Percentiles rank a stretch among this genome's conserved stretches.
Evolutionary conservation across 1,284 basidiomycete species (phyloP).

Genomic region (Athelia psychrophila): DNA sequence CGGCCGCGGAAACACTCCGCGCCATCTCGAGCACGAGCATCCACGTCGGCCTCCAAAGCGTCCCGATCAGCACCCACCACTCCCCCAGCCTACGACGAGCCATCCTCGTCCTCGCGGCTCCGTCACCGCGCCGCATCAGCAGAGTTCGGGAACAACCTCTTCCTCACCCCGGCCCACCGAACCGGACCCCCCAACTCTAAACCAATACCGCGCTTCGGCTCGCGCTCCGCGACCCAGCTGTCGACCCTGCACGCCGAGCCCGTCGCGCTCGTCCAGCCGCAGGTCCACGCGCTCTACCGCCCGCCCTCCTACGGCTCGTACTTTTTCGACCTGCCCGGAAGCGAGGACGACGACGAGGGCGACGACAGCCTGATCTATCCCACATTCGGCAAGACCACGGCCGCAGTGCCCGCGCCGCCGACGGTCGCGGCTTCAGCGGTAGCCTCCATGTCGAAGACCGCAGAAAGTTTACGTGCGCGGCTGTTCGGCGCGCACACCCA

Average conservation of each 20-base stretch:
- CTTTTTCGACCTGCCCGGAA: background rate
- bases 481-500: slow-evolving; percentile 25
- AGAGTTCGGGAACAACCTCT: too few relatives aligned
- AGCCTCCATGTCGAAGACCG: background rate
- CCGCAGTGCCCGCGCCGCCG: too few relatives aligned
- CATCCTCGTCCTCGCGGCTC: background rate
- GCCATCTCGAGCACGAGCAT: too few relatives aligned
- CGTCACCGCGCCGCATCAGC: too few relatives aligned
- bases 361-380: background rate
- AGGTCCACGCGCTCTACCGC: background rate
- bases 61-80: background rate
- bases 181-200: background rate
- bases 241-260: background rate
- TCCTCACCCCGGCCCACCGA: too few relatives aligned
- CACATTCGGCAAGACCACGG: background rate
- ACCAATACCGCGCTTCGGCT: background rate
- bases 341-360: background rate
- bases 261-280: background rate
- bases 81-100: background rate
- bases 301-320: background rate
- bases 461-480: slow-evolving; percentile 25
- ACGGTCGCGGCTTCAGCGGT: background rate
- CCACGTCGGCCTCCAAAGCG: background rate
- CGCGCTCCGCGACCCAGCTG: background rate
- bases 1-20: too few relatives aligned